Conservation (phyloP, 305 asterid genomes). For the Solanum aculeatissimum region DNA sequence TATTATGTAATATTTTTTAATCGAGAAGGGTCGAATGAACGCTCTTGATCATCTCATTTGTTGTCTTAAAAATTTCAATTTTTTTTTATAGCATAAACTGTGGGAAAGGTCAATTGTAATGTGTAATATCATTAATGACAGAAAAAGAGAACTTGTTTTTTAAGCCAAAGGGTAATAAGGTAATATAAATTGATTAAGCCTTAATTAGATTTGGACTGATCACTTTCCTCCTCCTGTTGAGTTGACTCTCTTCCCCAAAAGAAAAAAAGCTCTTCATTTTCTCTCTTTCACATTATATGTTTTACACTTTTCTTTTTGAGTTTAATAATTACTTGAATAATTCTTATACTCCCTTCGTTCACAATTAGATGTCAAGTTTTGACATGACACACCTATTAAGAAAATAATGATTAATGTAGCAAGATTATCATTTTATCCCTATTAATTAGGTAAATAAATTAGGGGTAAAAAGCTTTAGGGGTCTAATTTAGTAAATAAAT, state of each 20-base stretch:
- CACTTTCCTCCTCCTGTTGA: conserved; percentile 1
- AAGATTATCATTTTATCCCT: too few species aligned
- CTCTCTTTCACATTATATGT: neutral
- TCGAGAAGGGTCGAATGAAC: neutral
- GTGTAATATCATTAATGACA: neutral
- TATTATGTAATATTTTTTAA: neutral
- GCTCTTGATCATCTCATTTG: neutral
- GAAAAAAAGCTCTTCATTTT: neutral
- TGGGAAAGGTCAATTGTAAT: neutral
- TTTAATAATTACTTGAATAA: too few species aligned
- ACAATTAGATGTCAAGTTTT: too few species aligned
- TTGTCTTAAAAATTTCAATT: neutral
- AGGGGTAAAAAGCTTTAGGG: too few species aligned
- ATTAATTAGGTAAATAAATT: too few species aligned
- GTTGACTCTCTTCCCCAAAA: conserved; percentile 3
- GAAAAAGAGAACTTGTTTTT: neutral
- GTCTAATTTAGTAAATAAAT: too few species aligned
- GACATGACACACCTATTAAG: too few species aligned
- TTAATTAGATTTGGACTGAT: conserved; percentile 13
- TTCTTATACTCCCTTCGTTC: too few species aligned
- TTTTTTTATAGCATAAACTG: neutral
- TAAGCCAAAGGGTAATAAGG: neutral
- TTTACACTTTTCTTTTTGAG: neutral
- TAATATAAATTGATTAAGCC: neutral
- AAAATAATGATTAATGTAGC: too few species aligned